Conservation (phyloP, 1,284 basidiomycete species). For the Volvariella volvacea region DNA sequence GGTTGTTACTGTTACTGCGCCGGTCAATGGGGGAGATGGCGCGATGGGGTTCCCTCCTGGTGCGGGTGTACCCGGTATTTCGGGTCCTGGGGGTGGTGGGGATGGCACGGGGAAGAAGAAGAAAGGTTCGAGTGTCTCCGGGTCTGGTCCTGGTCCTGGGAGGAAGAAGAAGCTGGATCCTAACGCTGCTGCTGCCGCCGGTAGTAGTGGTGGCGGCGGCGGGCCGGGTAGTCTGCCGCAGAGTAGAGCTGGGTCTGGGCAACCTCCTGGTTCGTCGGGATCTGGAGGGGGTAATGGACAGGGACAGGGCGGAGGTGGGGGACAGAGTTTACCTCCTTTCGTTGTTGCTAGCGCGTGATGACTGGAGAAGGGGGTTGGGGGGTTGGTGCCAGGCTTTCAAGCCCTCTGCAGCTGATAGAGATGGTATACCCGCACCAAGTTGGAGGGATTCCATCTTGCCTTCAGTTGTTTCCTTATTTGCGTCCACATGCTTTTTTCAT, state of each 20-base stretch:
- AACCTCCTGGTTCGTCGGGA: conserved; percentile 17
- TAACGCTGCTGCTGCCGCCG: conserved; percentile 3
- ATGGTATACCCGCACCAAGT: too few species aligned
- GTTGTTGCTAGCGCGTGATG: conserved; percentile 45
- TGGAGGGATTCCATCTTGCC: too few species aligned
- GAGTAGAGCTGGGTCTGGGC: conserved; percentile 11
- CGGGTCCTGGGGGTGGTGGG: conserved; percentile 18
- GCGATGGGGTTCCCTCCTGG: conserved; percentile 2
- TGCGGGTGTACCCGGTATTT: conserved; percentile 18
- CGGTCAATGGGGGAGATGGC: not conserved
- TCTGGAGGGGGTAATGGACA: conserved; percentile 16
- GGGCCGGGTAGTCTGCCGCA: conserved; percentile 15
- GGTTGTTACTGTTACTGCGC: not conserved
- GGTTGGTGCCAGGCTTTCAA: too few species aligned
- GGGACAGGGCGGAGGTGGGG: conserved; percentile 14
- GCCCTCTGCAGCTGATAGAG: too few species aligned
- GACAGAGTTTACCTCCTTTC: conserved; percentile 34
- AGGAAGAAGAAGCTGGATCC: conserved; percentile 35
- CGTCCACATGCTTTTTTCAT: too few species aligned
- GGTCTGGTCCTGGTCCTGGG: conserved; percentile 33
- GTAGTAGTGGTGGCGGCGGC: conserved; percentile 7
- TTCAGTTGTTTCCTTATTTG: too few species aligned
- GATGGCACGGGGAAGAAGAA: conserved; percentile 26
- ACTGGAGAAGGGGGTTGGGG: too few species aligned
- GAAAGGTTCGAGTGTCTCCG: conserved; percentile 21